phyloP scores from a whole-genome alignment of 1,284 basidiomycete species.

The Spongispora temasekensis region DNA sequence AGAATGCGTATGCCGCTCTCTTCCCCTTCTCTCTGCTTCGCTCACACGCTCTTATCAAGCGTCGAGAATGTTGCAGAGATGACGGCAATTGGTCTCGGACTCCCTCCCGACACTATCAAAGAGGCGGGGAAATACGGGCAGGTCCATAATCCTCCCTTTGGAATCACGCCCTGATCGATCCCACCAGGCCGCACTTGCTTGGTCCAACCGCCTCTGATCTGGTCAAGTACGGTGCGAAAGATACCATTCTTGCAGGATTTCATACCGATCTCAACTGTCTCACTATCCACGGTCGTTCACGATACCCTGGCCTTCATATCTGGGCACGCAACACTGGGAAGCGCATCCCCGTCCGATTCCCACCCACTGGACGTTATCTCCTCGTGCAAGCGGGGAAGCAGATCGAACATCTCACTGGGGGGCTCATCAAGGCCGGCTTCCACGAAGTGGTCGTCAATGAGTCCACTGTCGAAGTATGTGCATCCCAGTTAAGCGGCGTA shows the following conservation, averaged over 20 bases:
- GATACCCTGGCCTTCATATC: conserved; percentile 83
- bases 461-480: conserved; percentile 65
- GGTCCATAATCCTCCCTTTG: conserved; percentile 21
- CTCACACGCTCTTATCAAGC: conserved; percentile 39
- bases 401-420: conserved; percentile 85
- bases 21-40: background rate
- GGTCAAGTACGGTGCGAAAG: conserved; percentile 70
- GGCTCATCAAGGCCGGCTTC: conserved; percentile 87
- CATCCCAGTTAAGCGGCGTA: background rate
- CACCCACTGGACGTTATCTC: conserved; percentile 66
- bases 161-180: background rate
- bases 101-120: conserved; percentile 66
- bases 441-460: conserved; percentile 91
- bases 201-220: conserved; percentile 92
- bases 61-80: conserved; percentile 82
- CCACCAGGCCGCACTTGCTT: conserved; percentile 75
- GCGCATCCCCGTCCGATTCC: conserved; percentile 82
- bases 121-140: conserved; percentile 83
- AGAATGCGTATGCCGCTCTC: conserved; percentile 65
- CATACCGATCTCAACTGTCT: conserved; percentile 84
- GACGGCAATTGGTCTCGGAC: conserved; percentile 78
- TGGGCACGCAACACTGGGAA: conserved; percentile 93
- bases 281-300: conserved; percentile 89
- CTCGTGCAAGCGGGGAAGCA: conserved; percentile 92
- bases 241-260: conserved; percentile 88